phyloP scores from a whole-genome alignment of 1,139 yeast species.

The Meyerozyma guilliermondii region DNA sequence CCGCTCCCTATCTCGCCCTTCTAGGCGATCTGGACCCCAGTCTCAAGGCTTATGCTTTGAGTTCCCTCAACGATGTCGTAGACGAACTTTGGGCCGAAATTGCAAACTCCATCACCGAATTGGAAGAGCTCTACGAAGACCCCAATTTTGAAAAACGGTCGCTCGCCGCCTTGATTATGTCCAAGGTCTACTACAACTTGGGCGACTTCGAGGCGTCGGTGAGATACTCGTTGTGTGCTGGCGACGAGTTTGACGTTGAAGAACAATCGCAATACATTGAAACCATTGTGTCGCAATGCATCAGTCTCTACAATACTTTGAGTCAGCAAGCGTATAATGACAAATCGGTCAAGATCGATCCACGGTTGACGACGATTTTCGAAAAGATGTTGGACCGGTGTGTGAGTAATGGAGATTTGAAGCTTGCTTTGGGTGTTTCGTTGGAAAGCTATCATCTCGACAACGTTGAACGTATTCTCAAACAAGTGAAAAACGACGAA shows the following conservation, averaged over 20 bases:
- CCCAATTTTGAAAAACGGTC: constrained; percentile 66
- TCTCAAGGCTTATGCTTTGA: constrained; percentile 79
- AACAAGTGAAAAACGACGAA: constrained; percentile 31
- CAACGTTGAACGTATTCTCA: constrained; percentile 61
- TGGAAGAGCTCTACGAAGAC: constrained; percentile 89
- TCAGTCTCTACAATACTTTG: constrained; percentile 69
- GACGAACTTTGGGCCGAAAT: constrained; percentile 98
- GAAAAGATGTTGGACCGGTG: constrained; percentile 86
- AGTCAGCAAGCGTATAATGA: constrained; percentile 54
- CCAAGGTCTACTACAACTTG: constrained; percentile 90
- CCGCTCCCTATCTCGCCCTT: constrained; percentile 87
- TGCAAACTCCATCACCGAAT: constrained; percentile 83
- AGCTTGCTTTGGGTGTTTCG: constrained; percentile 86
- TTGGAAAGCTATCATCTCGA: constrained; percentile 86
- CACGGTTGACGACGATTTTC: constrained; percentile 63
- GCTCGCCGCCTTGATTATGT: constrained; percentile 87
- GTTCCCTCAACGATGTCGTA: constrained; percentile 74
- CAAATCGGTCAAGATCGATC: constrained; percentile 42
- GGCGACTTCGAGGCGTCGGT: constrained; percentile 94
- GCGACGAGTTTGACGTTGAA: constrained; percentile 71
- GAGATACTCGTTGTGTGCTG: constrained; percentile 82
- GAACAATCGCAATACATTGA: constrained; percentile 81
- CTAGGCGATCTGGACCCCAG: constrained; percentile 74
- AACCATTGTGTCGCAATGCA: constrained; percentile 90
- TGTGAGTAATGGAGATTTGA: constrained; percentile 62